Conservation (phyloP, 1,284 basidiomycete species). For the Peniophora sp. region DNA sequence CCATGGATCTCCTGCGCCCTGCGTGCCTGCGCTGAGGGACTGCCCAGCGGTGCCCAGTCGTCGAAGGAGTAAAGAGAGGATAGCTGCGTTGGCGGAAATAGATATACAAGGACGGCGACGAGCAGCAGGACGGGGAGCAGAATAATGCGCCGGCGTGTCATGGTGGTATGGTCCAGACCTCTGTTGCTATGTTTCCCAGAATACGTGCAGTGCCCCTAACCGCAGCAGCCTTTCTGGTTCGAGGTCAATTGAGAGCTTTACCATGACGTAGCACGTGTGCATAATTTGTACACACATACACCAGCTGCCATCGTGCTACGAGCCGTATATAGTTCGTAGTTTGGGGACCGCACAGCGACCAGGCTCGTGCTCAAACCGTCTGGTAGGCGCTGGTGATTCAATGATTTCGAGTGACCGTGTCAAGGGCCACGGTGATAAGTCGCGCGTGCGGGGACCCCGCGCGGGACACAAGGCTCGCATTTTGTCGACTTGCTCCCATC, state of each 20-base stretch:
- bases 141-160: slow-evolving; percentile 32
- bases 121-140: slow-evolving; percentile 24
- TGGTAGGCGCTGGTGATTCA: too few relatives aligned
- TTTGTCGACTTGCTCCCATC: too few relatives aligned
- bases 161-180: slow-evolving; percentile 2
- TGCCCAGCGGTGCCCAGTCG: slow-evolving; percentile 16
- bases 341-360: too few relatives aligned
- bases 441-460: too few relatives aligned
- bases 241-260: neutral
- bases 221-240: neutral
- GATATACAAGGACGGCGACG: slow-evolving; percentile 20
- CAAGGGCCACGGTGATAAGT: too few relatives aligned
- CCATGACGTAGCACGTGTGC: too few relatives aligned
- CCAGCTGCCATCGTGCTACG: too few relatives aligned
- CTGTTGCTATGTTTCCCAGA: neutral
- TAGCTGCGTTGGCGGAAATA: slow-evolving; percentile 14
- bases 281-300: too few relatives aligned
- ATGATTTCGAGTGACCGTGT: too few relatives aligned
- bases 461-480: too few relatives aligned
- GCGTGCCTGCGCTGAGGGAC: slow-evolving; percentile 5
- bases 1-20: slow-evolving; percentile 50
- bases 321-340: too few relatives aligned
- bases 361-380: too few relatives aligned
- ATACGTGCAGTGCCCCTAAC: neutral
- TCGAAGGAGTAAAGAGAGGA: slow-evolving; percentile 28